These are phyloP conservation scores for Vigna radiata DNA, from an alignment of 306 rosid species.

Conservation along the genomic window DNA sequence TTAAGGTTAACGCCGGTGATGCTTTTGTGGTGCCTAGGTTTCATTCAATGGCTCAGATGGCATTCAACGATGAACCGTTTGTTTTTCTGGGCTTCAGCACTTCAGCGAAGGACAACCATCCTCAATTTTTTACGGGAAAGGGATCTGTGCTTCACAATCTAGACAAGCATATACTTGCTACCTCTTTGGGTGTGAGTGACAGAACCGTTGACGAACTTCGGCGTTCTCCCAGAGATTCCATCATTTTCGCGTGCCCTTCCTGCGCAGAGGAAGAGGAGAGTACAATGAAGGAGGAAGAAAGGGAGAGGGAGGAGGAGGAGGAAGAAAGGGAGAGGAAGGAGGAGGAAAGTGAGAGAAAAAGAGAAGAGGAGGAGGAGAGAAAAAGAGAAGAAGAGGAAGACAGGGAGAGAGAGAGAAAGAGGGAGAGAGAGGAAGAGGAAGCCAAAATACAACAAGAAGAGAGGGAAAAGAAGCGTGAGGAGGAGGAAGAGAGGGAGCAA, in stretches of 20 bases:
- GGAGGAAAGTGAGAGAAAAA: neutral
- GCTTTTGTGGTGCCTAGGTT: slow-evolving; percentile 76
- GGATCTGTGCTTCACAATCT: slow-evolving; percentile 62
- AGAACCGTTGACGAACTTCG: slow-evolving; percentile 59
- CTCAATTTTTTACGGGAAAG: slow-evolving; percentile 79
- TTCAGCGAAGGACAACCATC: slow-evolving; percentile 49
- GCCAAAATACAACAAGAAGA: neutral
- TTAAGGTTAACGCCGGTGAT: slow-evolving; percentile 74
- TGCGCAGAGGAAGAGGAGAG: slow-evolving; percentile 88
- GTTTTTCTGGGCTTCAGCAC: slow-evolving; percentile 89
- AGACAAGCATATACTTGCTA: slow-evolving; percentile 64
- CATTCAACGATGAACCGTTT: slow-evolving; percentile 66
- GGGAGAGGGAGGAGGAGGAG: neutral
- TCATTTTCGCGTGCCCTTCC: slow-evolving; percentile 68
- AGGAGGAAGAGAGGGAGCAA: neutral
- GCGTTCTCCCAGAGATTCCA: slow-evolving; percentile 54
- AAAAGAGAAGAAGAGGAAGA: slow-evolving; percentile 35
- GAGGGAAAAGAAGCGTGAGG: neutral
- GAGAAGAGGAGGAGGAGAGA: too few species aligned
- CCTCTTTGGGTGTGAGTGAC: slow-evolving; percentile 64
- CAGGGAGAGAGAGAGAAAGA: too few species aligned
- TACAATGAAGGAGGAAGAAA: slow-evolving; percentile 57
- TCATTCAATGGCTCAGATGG: slow-evolving; percentile 92
- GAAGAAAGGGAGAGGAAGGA: slow-evolving; percentile 16
- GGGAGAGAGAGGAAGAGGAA: neutral